A percentile compares a stretch with the other conserved stretches of the same genome.
phyloP scores from a whole-genome alignment of 2,329 filamentous ascomycete species.

The Nigrograna mackinnonii region DNA sequence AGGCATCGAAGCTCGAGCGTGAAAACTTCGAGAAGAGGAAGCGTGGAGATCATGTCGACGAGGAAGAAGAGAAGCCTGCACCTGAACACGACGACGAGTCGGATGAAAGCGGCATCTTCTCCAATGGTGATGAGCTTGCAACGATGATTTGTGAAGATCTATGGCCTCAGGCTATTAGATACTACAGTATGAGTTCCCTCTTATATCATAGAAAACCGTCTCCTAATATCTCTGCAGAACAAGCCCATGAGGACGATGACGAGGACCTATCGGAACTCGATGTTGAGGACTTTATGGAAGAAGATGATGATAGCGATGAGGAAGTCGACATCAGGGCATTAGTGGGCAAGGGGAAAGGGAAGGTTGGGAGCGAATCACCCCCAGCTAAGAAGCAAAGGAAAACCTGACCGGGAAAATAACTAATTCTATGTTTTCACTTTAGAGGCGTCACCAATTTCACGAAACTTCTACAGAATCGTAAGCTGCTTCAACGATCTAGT shows the following conservation, averaged over 20 bases:
- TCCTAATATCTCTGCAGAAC: conserved; percentile 43
- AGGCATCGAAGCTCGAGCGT: conserved; percentile 63
- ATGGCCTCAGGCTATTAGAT: conserved; percentile 85
- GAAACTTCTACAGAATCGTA: too few species aligned
- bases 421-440: neutral
- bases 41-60: conserved; percentile 41
- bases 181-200: conserved; percentile 73
- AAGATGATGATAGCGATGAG: conserved; percentile 56
- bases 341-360: conserved; percentile 48
- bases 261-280: conserved; percentile 69
- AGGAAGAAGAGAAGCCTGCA: conserved; percentile 50
- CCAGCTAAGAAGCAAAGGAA: conserved; percentile 46
- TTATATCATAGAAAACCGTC: neutral
- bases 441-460: too few species aligned
- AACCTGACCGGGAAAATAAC: conserved; percentile 19
- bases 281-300: conserved; percentile 61
- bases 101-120: conserved; percentile 80
- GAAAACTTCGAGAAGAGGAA: conserved; percentile 57
- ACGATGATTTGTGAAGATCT: conserved; percentile 82
- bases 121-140: conserved; percentile 82
- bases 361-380: conserved; percentile 25
- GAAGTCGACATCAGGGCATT: conserved; percentile 53
- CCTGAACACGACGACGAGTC: conserved; percentile 68
- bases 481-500: too few species aligned
- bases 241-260: conserved; percentile 68